Conservation (phyloP, 1,139 yeast genomes). For the Candida buenavistaensis region DNA sequence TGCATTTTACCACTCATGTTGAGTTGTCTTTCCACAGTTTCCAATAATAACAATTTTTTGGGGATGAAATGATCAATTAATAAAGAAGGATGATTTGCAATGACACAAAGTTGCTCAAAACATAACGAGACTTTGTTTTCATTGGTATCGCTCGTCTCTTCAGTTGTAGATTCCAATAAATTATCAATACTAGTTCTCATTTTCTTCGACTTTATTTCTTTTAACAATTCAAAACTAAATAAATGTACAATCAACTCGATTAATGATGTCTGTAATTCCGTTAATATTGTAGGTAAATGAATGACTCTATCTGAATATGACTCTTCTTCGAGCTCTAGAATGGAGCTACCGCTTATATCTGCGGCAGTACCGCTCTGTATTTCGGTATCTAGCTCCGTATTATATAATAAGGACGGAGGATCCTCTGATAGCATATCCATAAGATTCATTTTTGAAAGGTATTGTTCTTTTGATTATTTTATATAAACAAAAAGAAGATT, state of each 20-base stretch:
- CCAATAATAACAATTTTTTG: slow-evolving; percentile 61
- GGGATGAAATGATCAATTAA: slow-evolving; percentile 77
- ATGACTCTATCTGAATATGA: slow-evolving; percentile 20
- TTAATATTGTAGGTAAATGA: slow-evolving; percentile 55
- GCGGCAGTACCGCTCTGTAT: neutral
- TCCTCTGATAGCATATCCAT: slow-evolving; percentile 36
- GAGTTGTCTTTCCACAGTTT: slow-evolving; percentile 55
- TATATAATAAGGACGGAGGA: slow-evolving; percentile 17
- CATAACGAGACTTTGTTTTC: slow-evolving; percentile 29
- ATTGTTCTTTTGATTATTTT: too few species aligned
- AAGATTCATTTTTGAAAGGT: slow-evolving; percentile 31
- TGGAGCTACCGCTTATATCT: neutral
- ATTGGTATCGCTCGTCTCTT: slow-evolving; percentile 14
- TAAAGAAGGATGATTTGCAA: slow-evolving; percentile 65
- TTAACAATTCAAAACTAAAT: slow-evolving; percentile 46
- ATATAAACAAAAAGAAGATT: too few species aligned
- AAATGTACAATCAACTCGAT: slow-evolving; percentile 53
- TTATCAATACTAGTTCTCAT: slow-evolving; percentile 39
- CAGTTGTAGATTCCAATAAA: slow-evolving; percentile 26
- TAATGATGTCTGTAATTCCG: slow-evolving; percentile 56
- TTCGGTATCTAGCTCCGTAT: slow-evolving; percentile 3
- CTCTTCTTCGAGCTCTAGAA: neutral
- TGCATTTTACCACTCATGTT: slow-evolving; percentile 60
- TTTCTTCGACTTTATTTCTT: slow-evolving; percentile 24
- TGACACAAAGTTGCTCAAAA: slow-evolving; percentile 48